Evolutionary conservation across 768 basidiomycete species (phyloP).

Genomic region (Rhizopogon sp.): DNA sequence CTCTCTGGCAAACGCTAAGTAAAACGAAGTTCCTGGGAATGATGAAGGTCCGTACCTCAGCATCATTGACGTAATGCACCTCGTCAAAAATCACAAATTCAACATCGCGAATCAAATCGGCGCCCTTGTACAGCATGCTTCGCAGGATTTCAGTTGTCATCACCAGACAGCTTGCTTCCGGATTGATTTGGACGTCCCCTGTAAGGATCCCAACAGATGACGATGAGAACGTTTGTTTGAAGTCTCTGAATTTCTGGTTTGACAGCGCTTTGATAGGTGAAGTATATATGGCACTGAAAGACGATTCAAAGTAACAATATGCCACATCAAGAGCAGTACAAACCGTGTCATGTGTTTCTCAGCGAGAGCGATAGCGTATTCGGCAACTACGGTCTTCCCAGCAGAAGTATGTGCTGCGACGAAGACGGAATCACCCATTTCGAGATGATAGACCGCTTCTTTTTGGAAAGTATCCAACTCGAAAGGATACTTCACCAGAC

Average conservation of each 20-base stretch:
- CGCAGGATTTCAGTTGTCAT: conserved; percentile 98
- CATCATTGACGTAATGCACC: conserved; percentile 99
- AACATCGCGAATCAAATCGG: conserved; percentile 96
- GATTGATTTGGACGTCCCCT: conserved; percentile 98
- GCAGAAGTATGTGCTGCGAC: conserved; percentile 99
- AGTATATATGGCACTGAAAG: conserved; percentile 88
- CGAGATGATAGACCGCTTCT: conserved; percentile 95
- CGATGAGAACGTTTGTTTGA: conserved; percentile 92
- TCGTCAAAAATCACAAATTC: conserved; percentile 99
- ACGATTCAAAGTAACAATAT: conserved; percentile 7
- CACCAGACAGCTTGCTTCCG: conserved; percentile 93
- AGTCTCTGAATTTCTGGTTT: conserved; percentile 98
- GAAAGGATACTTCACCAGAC: conserved; percentile 79
- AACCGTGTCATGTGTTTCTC: conserved; percentile 99
- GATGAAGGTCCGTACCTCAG: conserved; percentile 59
- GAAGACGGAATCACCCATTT: conserved; percentile 96
- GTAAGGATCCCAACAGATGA: conserved; percentile 93
- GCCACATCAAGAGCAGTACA: conserved; percentile 13
- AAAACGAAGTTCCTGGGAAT: conserved; percentile 5
- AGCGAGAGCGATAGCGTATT: conserved; percentile 96
- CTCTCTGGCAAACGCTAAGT: conserved; percentile 54
- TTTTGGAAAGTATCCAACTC: conserved; percentile 98
- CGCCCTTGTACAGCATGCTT: conserved; percentile 98
- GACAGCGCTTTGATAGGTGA: conserved; percentile 98
- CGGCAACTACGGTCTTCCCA: conserved; percentile 98